Conservation (phyloP, 2,329 filamentous ascomycete genomes). For the Myrmaecium sp. region DNA sequence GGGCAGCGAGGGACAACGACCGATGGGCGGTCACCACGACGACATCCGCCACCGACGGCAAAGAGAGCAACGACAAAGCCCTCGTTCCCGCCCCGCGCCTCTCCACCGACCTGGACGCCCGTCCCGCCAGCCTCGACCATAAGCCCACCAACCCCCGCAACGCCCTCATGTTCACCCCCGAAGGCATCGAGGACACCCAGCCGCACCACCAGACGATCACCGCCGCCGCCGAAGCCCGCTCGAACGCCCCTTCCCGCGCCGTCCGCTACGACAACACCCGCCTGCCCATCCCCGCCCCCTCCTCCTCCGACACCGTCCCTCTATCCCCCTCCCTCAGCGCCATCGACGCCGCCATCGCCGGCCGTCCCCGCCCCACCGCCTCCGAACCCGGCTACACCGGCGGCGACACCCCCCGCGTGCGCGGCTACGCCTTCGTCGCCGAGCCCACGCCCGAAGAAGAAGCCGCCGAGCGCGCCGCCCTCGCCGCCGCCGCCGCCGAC, state of each 20-base stretch:
- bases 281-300: constrained; percentile 36
- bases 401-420: constrained; percentile 73
- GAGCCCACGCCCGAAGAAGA: too few relatives aligned
- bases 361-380: constrained; percentile 44
- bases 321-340: constrained; percentile 72
- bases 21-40: neutral
- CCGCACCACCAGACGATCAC: constrained; percentile 43
- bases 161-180: constrained; percentile 68
- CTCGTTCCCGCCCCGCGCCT: constrained; percentile 36
- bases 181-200: constrained; percentile 41
- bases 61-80: too few relatives aligned
- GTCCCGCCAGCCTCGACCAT: constrained; percentile 69
- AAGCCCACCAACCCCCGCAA: constrained; percentile 57
- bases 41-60: constrained; percentile 7
- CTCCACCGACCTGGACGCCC: constrained; percentile 44
- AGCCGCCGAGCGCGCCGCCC: constrained; percentile 24
- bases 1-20: constrained; percentile 1
- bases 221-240: constrained; percentile 51
- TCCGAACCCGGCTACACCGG: constrained; percentile 45
- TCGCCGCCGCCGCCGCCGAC: constrained; percentile 36
- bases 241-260: constrained; percentile 57
- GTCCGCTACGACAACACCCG: constrained; percentile 76
- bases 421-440: constrained; percentile 81
- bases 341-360: constrained; percentile 66
- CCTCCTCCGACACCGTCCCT: constrained; percentile 28